Base-by-base conservation (phyloP, 1,284 basidiomycete species). In the Lentinula novae-zelandiae region DNA sequence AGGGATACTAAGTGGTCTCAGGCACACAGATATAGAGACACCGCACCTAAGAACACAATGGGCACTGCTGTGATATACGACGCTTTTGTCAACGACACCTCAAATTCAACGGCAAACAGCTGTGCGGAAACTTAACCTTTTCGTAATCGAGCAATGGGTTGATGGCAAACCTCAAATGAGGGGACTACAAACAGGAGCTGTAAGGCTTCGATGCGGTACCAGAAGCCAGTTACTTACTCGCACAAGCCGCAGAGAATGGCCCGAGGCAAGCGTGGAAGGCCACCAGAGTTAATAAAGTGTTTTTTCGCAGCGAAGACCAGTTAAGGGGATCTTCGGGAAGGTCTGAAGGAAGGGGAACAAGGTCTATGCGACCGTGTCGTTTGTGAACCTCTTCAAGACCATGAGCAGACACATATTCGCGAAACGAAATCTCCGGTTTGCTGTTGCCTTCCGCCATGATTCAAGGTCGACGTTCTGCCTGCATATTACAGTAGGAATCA, bases 321-420 rank as follows among this genome's bases (percentile, higher is more conserved):
- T 54, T 54, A 3, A 54, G 22, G n/a, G 53, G 53, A 54, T 54
- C 53, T n/a, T 54, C 36, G 10, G 53, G 53, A 27, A 54, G 39
- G 27, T 54, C 53, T 10, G 53, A 54, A 44, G 53, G 53, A 15
- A 54, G 27, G 39, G 53, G 53, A 27, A 54, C 39, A 33, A 54
- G 53, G 39, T 54, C 53, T 42, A 44, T 42, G 20, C 53, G 53
- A 31, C 53, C 53, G n/a, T 54, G 53, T n/a, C 53, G 36, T 9
- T 54, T 39, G 8, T 40, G 42, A 15, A 54, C 53, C n/a, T 54
- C 40, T 10, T 42, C 39, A 4, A 54, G 53, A 9, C 20, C 39
- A 6, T 10, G 39, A 44, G 9, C 17, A 27, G 53, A 22, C 7
- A 31, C 22, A 17, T 54, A 38, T 12, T 54, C 38, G 22, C 20